Evolutionary conservation across 2,329 filamentous ascomycete species (phyloP).

Genomic region (Clonostachys chloroleuca): DNA sequence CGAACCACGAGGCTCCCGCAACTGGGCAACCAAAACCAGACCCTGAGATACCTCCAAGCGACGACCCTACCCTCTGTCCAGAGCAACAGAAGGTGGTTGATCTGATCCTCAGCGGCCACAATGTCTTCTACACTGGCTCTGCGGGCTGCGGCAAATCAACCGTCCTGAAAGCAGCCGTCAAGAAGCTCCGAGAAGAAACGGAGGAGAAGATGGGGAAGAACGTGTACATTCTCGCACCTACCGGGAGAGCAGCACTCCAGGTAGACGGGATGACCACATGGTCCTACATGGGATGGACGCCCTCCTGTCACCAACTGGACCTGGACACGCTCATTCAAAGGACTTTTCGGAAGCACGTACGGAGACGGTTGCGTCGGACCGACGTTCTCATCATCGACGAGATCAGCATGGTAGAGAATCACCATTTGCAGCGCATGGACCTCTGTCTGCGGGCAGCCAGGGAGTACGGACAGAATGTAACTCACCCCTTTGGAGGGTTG

Average conservation of each 20-base stretch:
- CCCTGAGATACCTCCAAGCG: too few relatives aligned
- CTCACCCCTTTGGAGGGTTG: constrained; percentile 12
- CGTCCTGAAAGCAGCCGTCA: constrained; percentile 12
- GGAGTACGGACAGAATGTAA: background rate
- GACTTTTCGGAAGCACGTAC: constrained; percentile 5
- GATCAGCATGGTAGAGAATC: constrained; percentile 60
- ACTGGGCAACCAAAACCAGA: too few relatives aligned
- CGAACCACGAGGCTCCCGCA: too few relatives aligned
- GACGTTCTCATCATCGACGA: constrained; percentile 62
- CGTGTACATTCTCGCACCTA: constrained; percentile 54
- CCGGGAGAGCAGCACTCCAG: constrained; percentile 52
- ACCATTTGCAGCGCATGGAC: constrained; percentile 14
- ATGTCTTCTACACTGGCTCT: constrained; percentile 62
- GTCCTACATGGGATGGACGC: constrained; percentile 52
- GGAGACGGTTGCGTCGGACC: constrained; percentile 30
- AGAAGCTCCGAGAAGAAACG: constrained; percentile 1
- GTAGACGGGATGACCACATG: constrained; percentile 52
- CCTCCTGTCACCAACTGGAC: constrained; percentile 15
- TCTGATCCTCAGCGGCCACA: constrained; percentile 42
- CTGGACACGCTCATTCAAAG: background rate
- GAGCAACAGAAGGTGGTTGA: constrained; percentile 23
- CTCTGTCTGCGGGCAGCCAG: constrained; percentile 20
- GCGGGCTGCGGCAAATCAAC: constrained; percentile 38
- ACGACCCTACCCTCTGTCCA: background rate
- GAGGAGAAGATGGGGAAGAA: constrained; percentile 1